Base-by-base conservation (phyloP, 192 early-diverging fungal species). In the Backusella westeae region DNA sequence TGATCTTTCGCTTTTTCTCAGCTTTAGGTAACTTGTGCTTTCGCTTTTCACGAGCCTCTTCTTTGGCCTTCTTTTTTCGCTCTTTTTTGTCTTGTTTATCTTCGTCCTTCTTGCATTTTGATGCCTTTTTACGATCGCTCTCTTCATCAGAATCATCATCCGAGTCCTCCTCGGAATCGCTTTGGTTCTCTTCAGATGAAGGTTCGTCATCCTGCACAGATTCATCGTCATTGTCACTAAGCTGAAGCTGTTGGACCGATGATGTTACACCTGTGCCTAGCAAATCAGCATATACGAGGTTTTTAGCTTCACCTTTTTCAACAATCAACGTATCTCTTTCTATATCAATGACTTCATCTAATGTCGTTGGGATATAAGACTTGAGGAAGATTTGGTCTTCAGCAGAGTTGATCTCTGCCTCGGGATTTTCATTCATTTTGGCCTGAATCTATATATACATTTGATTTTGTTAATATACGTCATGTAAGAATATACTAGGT, bases 1-100 rank as follows among this genome's bases (percentile, higher is more conserved):
- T 94, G 77, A 95, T 89, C 80, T 94, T 96, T 73, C 95, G 89
- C 82, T 98, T 99, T 83, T 99, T 99, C 81, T 96, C 94, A 17
- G 94, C 90, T 84, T 99, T 99, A 29, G 97, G 96, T 17, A 97
- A 90, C 86, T 99, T 99, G 78, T 86, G 88, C 79, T 98, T 97
- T 79, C 97, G 87, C 80, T 94, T 93, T 77, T 97, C 96, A 46
- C 96, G 91, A 49, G 92, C 93, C 69, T 91, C 94, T 63, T 99
- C 97, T 82, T 97, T 99, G 26, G 88, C 88, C 9, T 89, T 89
- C 66, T 90, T 86, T 79, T 99, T 97, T 59, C 94, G 92, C 74
- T 93, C 94, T 82, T 93, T 95, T 85, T 98, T 98, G 2, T 88
- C 87, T 4, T 97, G 93, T 85, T 94, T 96, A 78, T 94, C 94